Evolutionary conservation across 176 grass and related monocot genomes (phyloP), one percentile per base, ranked within the genome.

Genomic region (Oropetium thomaeum): DNA sequence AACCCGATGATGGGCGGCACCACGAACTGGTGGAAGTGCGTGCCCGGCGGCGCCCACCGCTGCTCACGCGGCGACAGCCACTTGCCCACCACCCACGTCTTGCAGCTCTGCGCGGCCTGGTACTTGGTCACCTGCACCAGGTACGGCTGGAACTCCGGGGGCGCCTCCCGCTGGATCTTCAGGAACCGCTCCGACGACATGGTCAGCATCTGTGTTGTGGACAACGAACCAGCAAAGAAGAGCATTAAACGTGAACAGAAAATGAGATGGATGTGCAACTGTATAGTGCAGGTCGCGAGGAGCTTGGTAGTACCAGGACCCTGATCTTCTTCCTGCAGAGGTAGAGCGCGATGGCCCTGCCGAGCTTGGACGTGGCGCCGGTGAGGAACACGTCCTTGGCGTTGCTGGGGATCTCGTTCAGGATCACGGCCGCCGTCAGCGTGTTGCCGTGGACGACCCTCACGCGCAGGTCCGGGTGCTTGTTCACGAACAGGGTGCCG

Each of bases 381-480:
- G 90, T 93, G 71, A 97, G 71, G 87, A 97, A 89, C 8, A 97
- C 95, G 28, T 93, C 90, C 58, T 45, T 86, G 52, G 79, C 79
- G 71, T 93, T 82, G 76, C 35, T 87, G 9, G 90, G 94, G 85
- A 97, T 85, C 82, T 91, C 86, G 78, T 94, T 92, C 0, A 98
- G 87, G 83, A 98, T 92, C 22, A 92, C 91, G 34, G 89, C 96
- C 5, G 96, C 96, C 37, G 96, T 98, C 39, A 98, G 84, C 45
- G 96, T 98, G 87, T 98, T 98, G 59, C 96, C 96, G 79, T 99
- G 96, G 31, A 92, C 96, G 43, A 99, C 87, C 73, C 96, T 74
- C 37, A 99, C 87, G 2, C 72, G 83, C 52, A 99, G 83, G 57
- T 95, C 75, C 15, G 87, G 91, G 67, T 95, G 89, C 79, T 87